Evolutionary conservation across 257 asterid species (phyloP).

Genomic region (Scutellaria minor): DNA sequence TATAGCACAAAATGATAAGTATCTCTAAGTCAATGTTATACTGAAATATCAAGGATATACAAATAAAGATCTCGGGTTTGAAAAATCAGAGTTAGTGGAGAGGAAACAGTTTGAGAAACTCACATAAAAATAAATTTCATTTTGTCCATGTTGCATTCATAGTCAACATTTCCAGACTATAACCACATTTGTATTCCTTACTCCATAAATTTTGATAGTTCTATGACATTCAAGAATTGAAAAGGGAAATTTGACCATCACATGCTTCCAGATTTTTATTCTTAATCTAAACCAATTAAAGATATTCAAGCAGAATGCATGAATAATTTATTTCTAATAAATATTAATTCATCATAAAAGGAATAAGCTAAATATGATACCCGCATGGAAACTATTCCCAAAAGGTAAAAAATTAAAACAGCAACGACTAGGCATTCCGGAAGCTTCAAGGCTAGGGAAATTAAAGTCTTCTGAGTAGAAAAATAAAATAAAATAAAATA

Average conservation of each 20-base stretch:
- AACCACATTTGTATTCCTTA: slow-evolving; percentile 15
- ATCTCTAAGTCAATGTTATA: neutral
- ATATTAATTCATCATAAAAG: neutral
- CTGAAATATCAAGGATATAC: slow-evolving; percentile 8
- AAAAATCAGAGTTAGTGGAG: slow-evolving; percentile 9
- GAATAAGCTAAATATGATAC: neutral
- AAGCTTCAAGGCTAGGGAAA: neutral
- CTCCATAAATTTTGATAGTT: slow-evolving; percentile 1
- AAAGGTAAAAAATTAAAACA: neutral
- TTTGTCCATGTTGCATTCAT: slow-evolving; percentile 11
- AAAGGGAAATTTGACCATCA: slow-evolving; percentile 1
- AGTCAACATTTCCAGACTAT: slow-evolving; percentile 7
- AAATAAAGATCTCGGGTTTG: neutral
- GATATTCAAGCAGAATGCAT: slow-evolving; percentile 15
- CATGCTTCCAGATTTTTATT: slow-evolving; percentile 32
- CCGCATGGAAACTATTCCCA: slow-evolving; percentile 7
- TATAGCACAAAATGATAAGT: neutral
- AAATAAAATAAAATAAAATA: slow-evolving; percentile 18
- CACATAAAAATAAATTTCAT: neutral
- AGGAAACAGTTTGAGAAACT: neutral
- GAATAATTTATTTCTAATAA: slow-evolving; percentile 5
- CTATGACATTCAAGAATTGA: neutral
- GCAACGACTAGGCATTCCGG: neutral
- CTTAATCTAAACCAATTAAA: slow-evolving; percentile 12
- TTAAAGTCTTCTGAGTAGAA: neutral